Conservation (phyloP, 495 filamentous ascomycete genomes). For the Daldinia decipiens region DNA sequence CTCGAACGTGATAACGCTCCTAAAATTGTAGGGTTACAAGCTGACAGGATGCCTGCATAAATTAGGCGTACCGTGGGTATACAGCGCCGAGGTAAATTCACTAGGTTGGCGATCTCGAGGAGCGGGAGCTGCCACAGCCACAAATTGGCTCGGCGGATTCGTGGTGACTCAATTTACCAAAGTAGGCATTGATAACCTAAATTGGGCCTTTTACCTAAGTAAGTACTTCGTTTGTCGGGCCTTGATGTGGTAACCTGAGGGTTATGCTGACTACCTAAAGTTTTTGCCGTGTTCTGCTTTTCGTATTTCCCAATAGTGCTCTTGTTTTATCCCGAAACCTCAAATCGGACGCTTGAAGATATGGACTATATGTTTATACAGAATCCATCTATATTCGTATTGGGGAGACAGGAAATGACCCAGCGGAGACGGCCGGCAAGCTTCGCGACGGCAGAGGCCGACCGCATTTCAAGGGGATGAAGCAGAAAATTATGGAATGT, state of each 20-base stretch:
- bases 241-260: not conserved
- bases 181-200: slow-evolving; percentile 46
- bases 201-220: slow-evolving; percentile 51
- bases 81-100: slow-evolving; percentile 51
- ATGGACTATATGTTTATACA: slow-evolving; percentile 53
- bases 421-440: slow-evolving; percentile 40
- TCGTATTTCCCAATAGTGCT: slow-evolving; percentile 47
- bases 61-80: slow-evolving; percentile 46
- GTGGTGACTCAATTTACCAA: slow-evolving; percentile 53
- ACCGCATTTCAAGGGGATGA: slow-evolving; percentile 18
- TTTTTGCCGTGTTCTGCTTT: slow-evolving; percentile 46
- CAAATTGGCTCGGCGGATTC: slow-evolving; percentile 53
- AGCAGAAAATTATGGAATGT: too few species aligned
- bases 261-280: slow-evolving; percentile 23
- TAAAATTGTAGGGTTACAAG: too few species aligned
- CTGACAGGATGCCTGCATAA: too few species aligned
- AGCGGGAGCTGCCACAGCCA: slow-evolving; percentile 52
- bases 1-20: too few species aligned
- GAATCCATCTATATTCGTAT: slow-evolving; percentile 49
- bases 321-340: slow-evolving; percentile 50
- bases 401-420: slow-evolving; percentile 47
- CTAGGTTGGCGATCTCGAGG: slow-evolving; percentile 52
- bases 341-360: slow-evolving; percentile 49
- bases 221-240: slow-evolving; percentile 4
- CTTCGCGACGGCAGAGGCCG: slow-evolving; percentile 44